Evolutionary conservation across 306 rosid genomes (phyloP).

Genomic region (Bauhinia variegata): DNA sequence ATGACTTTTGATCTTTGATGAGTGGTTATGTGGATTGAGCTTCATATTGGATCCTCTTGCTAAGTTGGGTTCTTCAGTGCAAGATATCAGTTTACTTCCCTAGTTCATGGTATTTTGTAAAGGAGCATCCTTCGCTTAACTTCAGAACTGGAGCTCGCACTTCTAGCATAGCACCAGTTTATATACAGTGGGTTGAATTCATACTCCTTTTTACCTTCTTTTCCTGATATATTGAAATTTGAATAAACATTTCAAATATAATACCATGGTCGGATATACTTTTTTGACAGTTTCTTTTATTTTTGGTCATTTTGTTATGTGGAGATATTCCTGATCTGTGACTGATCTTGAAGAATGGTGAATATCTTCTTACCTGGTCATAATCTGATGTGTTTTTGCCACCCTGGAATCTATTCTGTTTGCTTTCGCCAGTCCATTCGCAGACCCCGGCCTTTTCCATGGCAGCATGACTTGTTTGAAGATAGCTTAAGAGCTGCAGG

Average conservation of each 20-base stretch:
- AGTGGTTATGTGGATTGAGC: slow-evolving; percentile 45
- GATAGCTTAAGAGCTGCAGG: slow-evolving; percentile 98
- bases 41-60: slow-evolving; percentile 52
- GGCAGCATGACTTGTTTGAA: slow-evolving; percentile 91
- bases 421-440: slow-evolving; percentile 89
- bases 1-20: slow-evolving; percentile 45
- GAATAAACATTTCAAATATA: slow-evolving; percentile 45
- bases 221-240: slow-evolving; percentile 44
- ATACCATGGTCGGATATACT: slow-evolving; percentile 42
- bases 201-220: slow-evolving; percentile 42
- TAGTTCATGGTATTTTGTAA: slow-evolving; percentile 49
- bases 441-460: slow-evolving; percentile 81
- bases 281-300: slow-evolving; percentile 43
- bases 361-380: slow-evolving; percentile 69
- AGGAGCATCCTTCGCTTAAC: slow-evolving; percentile 46
- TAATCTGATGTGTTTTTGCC: slow-evolving; percentile 84
- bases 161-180: slow-evolving; percentile 51
- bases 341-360: slow-evolving; percentile 69
- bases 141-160: slow-evolving; percentile 55
- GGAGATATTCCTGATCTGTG: slow-evolving; percentile 44
- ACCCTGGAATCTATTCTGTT: slow-evolving; percentile 74
- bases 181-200: slow-evolving; percentile 62
- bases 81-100: slow-evolving; percentile 47
- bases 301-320: slow-evolving; percentile 6
- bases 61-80: slow-evolving; percentile 46